Evolutionary conservation across 2,329 filamentous ascomycete genomes (phyloP), one percentile per base, ranked within the genome.

Genomic region (Diaporthe australafricana): DNA sequence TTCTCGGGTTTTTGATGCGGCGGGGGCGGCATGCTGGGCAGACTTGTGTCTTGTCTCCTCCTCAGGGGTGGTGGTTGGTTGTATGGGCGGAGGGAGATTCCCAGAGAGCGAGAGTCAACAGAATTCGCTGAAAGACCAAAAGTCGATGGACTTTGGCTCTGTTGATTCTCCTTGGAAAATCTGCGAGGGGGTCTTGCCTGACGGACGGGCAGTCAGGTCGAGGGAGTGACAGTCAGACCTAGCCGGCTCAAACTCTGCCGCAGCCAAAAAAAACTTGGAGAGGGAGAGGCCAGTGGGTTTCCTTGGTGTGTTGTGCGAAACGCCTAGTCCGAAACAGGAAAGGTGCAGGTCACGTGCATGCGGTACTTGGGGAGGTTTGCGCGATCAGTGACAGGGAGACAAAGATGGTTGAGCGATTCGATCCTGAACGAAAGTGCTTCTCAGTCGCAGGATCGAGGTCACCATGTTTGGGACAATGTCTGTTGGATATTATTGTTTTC

Each of bases 1-100:
- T 99, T 99, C 88, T 99, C 96, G 81, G 96, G 96, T 86, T 97
- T 97, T 83, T 96, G 95, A 84, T 98, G 95, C 78, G 95, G 93
- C 87, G 95, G 95, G 83, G 96, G 96, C 88, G 96, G 94, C 96
- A 73, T 73, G 72, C n/a, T 73, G 72, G 72, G 72, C 72, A 72
- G 52, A 40, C 66, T 66, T 66, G 66, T 72, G 65, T 63, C 52
- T 38, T 35, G 42, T 50, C 45, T 48, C 45, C 30, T 38, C 60
- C 30, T 65, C 60, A 50, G 60, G 45, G 42, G 60, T 27, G 60
- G n/a, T 14, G 16, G 42, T 30, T 65, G 14, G 45, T 65, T 12
- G 20, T 25, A 35, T 16, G 5, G 53, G 52, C 53, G 56, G 53
- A 56, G 22, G 35, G n/a, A 56, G 50, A 68, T 56, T 45, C 48